These are phyloP conservation scores for Botrytis galanthina DNA, from an alignment of 2,329 filamentous ascomycete genomes.

Conservation along the genomic window DNA sequence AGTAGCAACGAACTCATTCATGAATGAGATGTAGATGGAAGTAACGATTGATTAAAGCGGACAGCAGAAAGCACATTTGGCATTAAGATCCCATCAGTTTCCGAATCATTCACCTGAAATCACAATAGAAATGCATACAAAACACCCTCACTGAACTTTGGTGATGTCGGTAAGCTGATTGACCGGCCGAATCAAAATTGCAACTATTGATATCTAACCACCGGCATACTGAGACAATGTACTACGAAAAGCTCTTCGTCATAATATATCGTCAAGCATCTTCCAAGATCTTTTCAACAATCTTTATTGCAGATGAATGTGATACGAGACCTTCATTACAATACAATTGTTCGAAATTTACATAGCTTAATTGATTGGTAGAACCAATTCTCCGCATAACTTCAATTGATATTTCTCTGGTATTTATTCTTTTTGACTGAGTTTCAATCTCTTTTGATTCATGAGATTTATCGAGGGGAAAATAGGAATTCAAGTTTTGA, in stretches of 20 bases:
- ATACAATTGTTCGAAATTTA: not conserved
- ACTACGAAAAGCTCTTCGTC: not conserved
- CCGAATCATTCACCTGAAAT: not conserved
- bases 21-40: not conserved
- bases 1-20: not conserved
- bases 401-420: not conserved
- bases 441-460: not conserved
- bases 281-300: not conserved
- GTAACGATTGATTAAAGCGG: too few relatives aligned
- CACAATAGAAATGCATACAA: not conserved
- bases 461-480: fast-evolving
- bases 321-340: not conserved
- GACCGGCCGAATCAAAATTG: not conserved
- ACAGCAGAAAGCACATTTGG: not conserved
- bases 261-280: not conserved
- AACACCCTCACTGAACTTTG: not conserved
- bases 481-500: not conserved
- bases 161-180: not conserved
- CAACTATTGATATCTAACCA: not conserved
- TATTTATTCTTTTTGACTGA: not conserved
- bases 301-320: not conserved
- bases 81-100: not conserved
- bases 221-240: not conserved
- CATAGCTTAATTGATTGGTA: not conserved
- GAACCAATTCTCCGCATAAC: not conserved